Evolutionary conservation across 805 yeast species (phyloP).

Genomic region (Wickerhamiella parazyma): DNA sequence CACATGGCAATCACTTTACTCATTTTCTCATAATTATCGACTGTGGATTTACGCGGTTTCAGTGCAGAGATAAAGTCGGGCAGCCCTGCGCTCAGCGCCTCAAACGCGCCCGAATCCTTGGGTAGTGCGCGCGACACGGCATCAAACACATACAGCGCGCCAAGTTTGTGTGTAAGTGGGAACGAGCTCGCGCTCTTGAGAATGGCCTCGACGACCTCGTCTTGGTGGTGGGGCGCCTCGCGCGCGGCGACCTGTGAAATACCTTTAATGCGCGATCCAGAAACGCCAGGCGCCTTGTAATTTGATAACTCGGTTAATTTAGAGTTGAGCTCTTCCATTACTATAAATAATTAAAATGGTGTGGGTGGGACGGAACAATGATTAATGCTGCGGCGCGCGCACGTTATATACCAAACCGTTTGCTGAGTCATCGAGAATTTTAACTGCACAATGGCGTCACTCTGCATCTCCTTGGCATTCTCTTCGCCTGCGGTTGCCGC

Average conservation of each 20-base stretch:
- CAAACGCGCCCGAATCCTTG: conserved; percentile 35
- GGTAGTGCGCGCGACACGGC: conserved; percentile 77
- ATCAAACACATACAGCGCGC: conserved; percentile 82
- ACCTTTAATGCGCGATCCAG: conserved; percentile 87
- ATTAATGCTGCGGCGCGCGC: not conserved
- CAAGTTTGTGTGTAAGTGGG: conserved; percentile 73
- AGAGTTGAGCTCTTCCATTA: conserved; percentile 8
- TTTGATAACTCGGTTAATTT: conserved; percentile 20
- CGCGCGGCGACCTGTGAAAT: conserved; percentile 60
- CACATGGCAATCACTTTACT: conserved; percentile 81
- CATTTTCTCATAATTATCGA: conserved; percentile 41
- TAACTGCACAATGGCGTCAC: too few relatives aligned
- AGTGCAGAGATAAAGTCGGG: conserved; percentile 44
- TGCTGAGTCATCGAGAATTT: not conserved
- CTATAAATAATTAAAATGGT: conserved; percentile 7
- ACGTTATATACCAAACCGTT: too few relatives aligned
- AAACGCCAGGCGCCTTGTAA: conserved; percentile 65
- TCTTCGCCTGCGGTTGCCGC: too few relatives aligned
- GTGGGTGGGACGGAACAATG: too few relatives aligned
- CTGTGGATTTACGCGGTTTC: conserved; percentile 16
- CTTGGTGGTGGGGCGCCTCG: conserved; percentile 39
- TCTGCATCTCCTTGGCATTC: too few relatives aligned
- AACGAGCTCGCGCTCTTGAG: conserved; percentile 49
- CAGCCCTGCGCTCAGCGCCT: conserved; percentile 6
- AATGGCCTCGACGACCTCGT: conserved; percentile 34